Evolutionary conservation across 305 asterid genomes (phyloP), one percentile per base, ranked within the genome.

Genomic region (Vinca major): DNA sequence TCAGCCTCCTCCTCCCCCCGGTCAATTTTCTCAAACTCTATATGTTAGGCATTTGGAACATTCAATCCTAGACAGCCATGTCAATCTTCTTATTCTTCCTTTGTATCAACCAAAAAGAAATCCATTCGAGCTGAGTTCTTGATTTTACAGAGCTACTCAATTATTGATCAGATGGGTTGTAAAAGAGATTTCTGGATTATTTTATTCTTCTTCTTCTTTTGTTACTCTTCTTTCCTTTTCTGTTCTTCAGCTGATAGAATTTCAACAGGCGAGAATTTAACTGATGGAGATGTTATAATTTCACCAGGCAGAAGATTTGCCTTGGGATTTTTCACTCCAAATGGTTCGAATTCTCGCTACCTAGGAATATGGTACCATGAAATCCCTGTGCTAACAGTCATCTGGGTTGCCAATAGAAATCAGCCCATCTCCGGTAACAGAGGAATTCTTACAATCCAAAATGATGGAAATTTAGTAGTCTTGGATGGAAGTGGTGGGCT

Each of bases 331-430:
- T 92, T 92, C 45, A 82, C 90, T 80, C 89, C 92, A 19, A 68
- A 57, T 50, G 77, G 62, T 64, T 81, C 95, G 0, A 50, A 47
- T 41, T 33, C 69, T 3, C 81, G 96, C 16, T 89, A 89, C 21
- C 80, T 86, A 16, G 98, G 96, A 44, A 86, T 92, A 61, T 92
- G 96, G 96, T 85, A 81, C 56, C n/a, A 64, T 51, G 36, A 54
- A 36, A 19, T 80, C 40, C 54, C 67, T 16, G 69, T 61, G 17
- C 74, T 74, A 64, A 67, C 95, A 8, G 74, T 84, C 10, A 86
- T 85, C 3, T 92, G 96, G 98, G 91, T 88, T 16, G 98, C 96
- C 2, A 92, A 92, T 50, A 78, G 88, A 53, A 81, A 79, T 14
- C 79, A 43, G 0, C 96, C 95, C 2, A 72, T 87, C 11, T 47